phyloP scores from a whole-genome alignment of 805 yeast species.

The Yarrowia divulgata region DNA sequence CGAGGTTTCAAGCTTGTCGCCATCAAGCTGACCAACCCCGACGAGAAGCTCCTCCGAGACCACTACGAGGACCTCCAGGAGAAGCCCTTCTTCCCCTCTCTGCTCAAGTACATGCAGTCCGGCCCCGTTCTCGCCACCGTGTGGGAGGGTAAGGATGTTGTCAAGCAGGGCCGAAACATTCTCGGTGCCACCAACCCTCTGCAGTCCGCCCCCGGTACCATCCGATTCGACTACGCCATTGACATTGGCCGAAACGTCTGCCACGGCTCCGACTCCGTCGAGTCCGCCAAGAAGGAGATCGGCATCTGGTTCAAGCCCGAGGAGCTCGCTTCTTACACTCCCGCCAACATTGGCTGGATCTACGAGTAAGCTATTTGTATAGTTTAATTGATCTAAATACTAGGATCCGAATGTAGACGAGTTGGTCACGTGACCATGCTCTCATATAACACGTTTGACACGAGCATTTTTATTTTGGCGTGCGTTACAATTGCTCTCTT shows the following conservation, averaged over 20 bases:
- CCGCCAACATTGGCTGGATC: slow-evolving; percentile 85
- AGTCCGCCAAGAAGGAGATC: slow-evolving; percentile 95
- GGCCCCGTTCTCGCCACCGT: slow-evolving; percentile 99
- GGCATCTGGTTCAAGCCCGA: slow-evolving; percentile 97
- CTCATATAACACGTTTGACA: no score
- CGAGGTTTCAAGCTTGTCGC: slow-evolving; percentile 98
- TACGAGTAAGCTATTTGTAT: slow-evolving; percentile 71
- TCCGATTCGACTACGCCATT: slow-evolving; percentile 98
- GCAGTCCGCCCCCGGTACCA: slow-evolving; percentile 98
- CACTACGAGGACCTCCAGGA: slow-evolving; percentile 95
- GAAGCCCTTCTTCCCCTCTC: slow-evolving; percentile 98
- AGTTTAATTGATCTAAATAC: slow-evolving; percentile 12
- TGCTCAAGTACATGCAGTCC: slow-evolving; percentile 93
- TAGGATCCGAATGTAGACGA: no score
- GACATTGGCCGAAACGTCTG: slow-evolving; percentile 99
- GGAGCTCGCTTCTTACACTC: slow-evolving; percentile 92
- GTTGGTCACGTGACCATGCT: no score
- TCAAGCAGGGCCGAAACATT: slow-evolving; percentile 96
- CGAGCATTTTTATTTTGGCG: no score
- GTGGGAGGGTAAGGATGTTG: slow-evolving; percentile 99
- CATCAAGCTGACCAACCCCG: slow-evolving; percentile 87
- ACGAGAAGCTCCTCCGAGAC: slow-evolving; percentile 84
- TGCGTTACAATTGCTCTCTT: no score
- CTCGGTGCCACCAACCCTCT: slow-evolving; percentile 99
- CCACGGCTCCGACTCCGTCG: slow-evolving; percentile 99